phyloP scores from a whole-genome alignment of 2,329 filamentous ascomycete genomes.

The Xylariales sp. region DNA sequence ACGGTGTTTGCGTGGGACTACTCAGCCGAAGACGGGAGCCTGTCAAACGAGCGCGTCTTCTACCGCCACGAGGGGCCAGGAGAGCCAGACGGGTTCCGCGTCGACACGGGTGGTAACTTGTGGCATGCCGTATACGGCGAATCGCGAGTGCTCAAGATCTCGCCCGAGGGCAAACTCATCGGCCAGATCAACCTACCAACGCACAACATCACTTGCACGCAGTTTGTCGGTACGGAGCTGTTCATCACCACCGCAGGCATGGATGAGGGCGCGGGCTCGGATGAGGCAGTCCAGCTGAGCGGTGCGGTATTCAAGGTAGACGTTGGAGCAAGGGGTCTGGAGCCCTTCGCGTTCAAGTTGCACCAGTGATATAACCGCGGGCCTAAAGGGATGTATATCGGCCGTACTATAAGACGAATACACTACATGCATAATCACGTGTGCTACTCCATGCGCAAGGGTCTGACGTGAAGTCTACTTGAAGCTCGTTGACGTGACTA shows the following conservation, averaged over 20 bases:
- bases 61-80: slow-evolving; percentile 75
- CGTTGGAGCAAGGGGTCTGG: slow-evolving; percentile 76
- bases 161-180: slow-evolving; percentile 74
- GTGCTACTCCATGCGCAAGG: slow-evolving; percentile 2
- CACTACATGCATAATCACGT: slow-evolving; percentile 15
- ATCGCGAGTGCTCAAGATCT: slow-evolving; percentile 78
- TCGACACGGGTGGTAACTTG: slow-evolving; percentile 86
- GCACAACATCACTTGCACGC: slow-evolving; percentile 81
- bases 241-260: slow-evolving; percentile 82
- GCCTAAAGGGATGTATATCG: background rate
- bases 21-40: slow-evolving; percentile 66
- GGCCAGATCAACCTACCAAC: slow-evolving; percentile 83
- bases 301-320: slow-evolving; percentile 82
- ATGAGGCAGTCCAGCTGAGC: slow-evolving; percentile 71
- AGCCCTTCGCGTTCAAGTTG: slow-evolving; percentile 73
- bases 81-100: slow-evolving; percentile 84
- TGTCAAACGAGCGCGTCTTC: slow-evolving; percentile 77
- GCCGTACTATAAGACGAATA: slow-evolving; percentile 1
- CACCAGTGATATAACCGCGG: slow-evolving; percentile 19
- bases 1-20: slow-evolving; percentile 83
- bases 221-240: slow-evolving; percentile 79
- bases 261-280: slow-evolving; percentile 71
- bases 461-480: background rate
- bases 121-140: slow-evolving; percentile 92
- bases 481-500: slow-evolving; percentile 7